Percentiles rank a stretch among this genome's conserved stretches.
phyloP scores from a whole-genome alignment of 495 filamentous ascomycete genomes.

The Annulohypoxylon stygium region DNA sequence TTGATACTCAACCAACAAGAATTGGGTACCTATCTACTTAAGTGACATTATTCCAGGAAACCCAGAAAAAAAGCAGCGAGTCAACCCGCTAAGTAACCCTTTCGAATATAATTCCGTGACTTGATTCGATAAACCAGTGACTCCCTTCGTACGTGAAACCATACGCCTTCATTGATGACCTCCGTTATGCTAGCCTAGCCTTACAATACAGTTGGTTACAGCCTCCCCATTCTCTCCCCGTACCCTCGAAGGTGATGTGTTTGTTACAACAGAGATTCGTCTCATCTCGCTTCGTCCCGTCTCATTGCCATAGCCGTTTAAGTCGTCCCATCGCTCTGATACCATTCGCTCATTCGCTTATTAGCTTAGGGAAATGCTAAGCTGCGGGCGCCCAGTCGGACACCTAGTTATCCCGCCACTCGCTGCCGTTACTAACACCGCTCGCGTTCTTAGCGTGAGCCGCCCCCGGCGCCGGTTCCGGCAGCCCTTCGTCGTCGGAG shows the following conservation, averaged over 20 bases:
- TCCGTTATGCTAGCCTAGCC: conserved; percentile 17
- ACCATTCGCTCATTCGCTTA: not conserved
- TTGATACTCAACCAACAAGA: not conserved
- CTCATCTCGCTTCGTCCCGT: not conserved
- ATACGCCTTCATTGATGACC: conserved; percentile 20
- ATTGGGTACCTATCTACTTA: not conserved
- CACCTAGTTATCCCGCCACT: conserved; percentile 57
- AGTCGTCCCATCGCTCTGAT: not conserved
- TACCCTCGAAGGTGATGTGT: not conserved
- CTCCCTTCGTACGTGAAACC: conserved; percentile 34
- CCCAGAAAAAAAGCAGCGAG: not conserved
- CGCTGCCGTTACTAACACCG: conserved; percentile 56
- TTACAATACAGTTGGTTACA: conserved; percentile 31
- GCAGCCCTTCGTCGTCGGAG: conserved; percentile 52
- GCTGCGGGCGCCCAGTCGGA: too few relatives aligned
- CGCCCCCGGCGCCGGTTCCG: conserved; percentile 24
- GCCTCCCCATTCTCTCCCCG: not conserved
- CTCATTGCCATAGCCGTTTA: not conserved
- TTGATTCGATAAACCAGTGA: conserved; percentile 15
- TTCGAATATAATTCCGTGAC: not conserved
- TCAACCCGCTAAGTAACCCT: not conserved
- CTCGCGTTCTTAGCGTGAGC: conserved; percentile 38
- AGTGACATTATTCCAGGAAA: not conserved
- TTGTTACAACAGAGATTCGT: conserved; percentile 2
- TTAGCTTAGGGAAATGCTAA: too few relatives aligned